Base-by-base conservation (phyloP, 306 rosid species). In the Pyrus betulifolia region DNA sequence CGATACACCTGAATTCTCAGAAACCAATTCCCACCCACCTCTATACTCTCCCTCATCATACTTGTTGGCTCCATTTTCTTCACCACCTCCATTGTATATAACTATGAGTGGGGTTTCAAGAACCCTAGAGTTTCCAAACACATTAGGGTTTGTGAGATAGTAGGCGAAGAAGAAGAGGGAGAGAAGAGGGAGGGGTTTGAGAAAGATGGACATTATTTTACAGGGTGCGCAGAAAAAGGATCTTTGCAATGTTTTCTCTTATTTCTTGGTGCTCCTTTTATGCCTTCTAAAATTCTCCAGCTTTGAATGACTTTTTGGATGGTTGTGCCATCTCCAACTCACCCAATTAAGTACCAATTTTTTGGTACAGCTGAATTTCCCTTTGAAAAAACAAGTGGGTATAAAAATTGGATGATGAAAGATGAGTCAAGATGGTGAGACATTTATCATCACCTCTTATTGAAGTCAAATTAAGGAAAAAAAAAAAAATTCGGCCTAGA, bases 11-110 rank as follows among this genome's bases (percentile, higher is more conserved):
- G 68, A 25, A 40, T 73, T 73, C 57, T 71, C 66, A 13, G 52
- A 71, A 33, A 71, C 65, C 76, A 71, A 71, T n/a, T 71, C 76
- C 68, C 76, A 73, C 55, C 38, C 31, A 22, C 76, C 76, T 40
- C 67, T 40, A 14, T 72, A 57, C 33, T 72, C 67, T 57, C 61
- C 25, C 31, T 33, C 31, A n/a, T 55, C 27, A 19, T 52, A 11
- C 18, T 51, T 70, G 44, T 5, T 17, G 30, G 74, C 23, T 17
- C 49, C 59, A 46, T 17, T 19, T 49, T 42, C 3, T 42, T 28
- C 38, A 38, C 54, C 75, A 30, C 64, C 63, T 71, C 75, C 63
- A 52, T 21, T 71, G 63, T 51, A 52, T 18, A 71, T 30, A 51
- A 31, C 30, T 51, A n/a, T 10, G 21, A 51, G 63, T 5, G 65